These are phyloP conservation scores for Psophocarpus tetragonolobus DNA, from an alignment of 306 rosid genomes.

Conservation along the genomic window DNA sequence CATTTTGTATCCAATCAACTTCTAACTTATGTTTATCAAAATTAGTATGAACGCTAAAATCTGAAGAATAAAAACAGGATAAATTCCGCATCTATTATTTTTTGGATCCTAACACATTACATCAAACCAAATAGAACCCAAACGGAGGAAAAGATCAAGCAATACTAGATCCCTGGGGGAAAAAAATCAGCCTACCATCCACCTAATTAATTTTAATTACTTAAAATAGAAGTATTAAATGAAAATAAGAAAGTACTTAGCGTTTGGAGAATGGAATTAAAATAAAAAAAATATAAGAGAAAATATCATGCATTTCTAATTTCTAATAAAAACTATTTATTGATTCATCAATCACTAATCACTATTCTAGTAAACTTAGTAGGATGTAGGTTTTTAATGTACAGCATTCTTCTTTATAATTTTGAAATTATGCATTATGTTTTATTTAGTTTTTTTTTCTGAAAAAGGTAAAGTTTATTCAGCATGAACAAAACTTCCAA, in stretches of 20 bases:
- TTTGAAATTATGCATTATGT: neutral
- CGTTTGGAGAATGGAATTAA: neutral
- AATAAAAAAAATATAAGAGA: neutral
- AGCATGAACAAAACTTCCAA: too few species aligned
- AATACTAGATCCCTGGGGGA: neutral
- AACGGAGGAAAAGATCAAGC: neutral
- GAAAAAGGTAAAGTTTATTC: too few species aligned
- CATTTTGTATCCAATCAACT: too few species aligned
- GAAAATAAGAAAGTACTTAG: neutral
- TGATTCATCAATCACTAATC: neutral
- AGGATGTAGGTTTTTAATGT: neutral
- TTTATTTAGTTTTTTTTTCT: neutral
- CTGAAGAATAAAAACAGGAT: neutral
- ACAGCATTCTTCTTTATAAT: neutral
- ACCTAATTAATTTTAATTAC: neutral
- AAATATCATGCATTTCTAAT: neutral
- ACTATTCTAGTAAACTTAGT: too few species aligned
- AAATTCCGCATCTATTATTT: neutral
- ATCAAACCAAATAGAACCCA: conserved; percentile 14
- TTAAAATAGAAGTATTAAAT: conserved; percentile 1
- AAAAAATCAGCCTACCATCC: neutral
- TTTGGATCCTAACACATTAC: neutral
- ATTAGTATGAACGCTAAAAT: neutral
- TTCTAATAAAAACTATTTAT: neutral
- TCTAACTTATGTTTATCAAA: conserved; percentile 5